Percentiles rank a stretch among this genome's conserved stretches.
Conservation (phyloP, 805 yeast genomes). For the Monosporozyma solicola region DNA sequence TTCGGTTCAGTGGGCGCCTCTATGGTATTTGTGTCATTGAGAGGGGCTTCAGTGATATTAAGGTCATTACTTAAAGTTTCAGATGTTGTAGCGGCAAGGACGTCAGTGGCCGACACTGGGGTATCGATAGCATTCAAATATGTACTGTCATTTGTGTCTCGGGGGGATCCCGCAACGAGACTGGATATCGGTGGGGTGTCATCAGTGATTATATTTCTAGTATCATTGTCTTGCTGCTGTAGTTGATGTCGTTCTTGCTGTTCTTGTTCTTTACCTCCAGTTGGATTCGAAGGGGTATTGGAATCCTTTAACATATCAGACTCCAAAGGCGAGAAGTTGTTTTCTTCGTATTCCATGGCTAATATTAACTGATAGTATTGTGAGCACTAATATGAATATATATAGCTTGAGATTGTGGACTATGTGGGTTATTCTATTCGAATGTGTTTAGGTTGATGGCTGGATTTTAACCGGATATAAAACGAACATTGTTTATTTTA, state of each 20-base stretch:
- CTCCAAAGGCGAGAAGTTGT: conserved; percentile 14
- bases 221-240: not conserved
- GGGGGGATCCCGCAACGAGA: not conserved
- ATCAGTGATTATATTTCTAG: not conserved
- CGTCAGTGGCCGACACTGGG: not conserved
- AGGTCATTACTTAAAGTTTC: not conserved
- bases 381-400: not conserved
- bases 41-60: not conserved
- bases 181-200: no score
- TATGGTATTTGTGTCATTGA: not conserved
- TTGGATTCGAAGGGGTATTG: not conserved
- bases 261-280: not conserved
- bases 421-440: not conserved
- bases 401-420: not conserved
- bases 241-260: not conserved
- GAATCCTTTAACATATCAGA: conserved; percentile 4
- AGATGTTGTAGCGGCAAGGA: not conserved
- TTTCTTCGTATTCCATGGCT: conserved; percentile 4
- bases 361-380: not conserved
- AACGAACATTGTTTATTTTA: not conserved
- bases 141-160: not conserved
- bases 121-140: not conserved
- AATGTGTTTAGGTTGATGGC: not conserved
- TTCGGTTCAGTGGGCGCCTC: not conserved
- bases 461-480: not conserved